Evolutionary conservation across 2,329 filamentous ascomycete species (phyloP).

Genomic region (Calycina marina): DNA sequence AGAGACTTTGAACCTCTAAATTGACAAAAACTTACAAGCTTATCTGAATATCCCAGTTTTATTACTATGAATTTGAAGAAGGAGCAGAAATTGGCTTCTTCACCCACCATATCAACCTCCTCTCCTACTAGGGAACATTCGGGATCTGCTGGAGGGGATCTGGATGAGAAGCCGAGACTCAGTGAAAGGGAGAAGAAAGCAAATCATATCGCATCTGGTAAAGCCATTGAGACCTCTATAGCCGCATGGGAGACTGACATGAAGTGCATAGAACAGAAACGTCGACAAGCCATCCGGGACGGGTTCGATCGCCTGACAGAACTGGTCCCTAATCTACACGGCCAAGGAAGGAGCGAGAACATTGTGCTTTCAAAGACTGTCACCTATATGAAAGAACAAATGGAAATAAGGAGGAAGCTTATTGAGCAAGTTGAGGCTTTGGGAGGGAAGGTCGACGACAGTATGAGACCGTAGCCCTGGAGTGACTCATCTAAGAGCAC

Average conservation of each 20-base stretch:
- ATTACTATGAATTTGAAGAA: no score
- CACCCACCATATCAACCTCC: no score
- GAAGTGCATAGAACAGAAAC: conserved; percentile 31
- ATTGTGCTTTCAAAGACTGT: conserved; percentile 47
- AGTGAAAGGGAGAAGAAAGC: conserved; percentile 59
- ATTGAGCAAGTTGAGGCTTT: conserved; percentile 34
- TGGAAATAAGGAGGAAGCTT: conserved; percentile 34
- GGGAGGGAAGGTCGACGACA: conserved; percentile 31
- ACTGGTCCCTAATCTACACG: conserved; percentile 53
- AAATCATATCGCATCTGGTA: conserved; percentile 52
- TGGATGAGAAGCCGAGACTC: conserved; percentile 45
- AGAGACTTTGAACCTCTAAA: no score
- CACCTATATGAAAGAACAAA: conserved; percentile 34
- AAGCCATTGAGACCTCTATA: not conserved
- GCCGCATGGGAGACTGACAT: not conserved
- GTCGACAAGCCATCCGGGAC: conserved; percentile 39
- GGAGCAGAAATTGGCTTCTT: no score
- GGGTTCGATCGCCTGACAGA: conserved; percentile 55
- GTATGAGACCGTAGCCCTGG: no score
- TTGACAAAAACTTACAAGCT: no score
- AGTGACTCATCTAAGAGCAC: no score
- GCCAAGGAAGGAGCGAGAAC: conserved; percentile 55
- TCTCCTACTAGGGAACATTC: no score
- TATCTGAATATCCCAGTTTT: no score
- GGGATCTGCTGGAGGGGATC: no score